A percentile compares a stretch with the other conserved stretches of the same genome.
Conservation (phyloP, 805 yeast species). For the Kazachstania africana region DNA sequence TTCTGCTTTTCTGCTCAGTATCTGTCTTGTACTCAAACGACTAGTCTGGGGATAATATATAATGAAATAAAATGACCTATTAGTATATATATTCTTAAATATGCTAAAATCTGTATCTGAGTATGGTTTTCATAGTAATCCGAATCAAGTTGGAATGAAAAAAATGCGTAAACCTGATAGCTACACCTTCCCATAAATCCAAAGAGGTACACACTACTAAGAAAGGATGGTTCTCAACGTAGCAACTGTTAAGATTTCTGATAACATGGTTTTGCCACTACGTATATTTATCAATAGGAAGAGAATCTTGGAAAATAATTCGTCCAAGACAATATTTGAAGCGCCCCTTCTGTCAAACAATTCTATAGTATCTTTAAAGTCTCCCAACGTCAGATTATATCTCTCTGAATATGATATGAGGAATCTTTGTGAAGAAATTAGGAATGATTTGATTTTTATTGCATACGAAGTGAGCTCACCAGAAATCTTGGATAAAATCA, state of each 20-base stretch:
- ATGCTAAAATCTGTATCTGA: too few relatives aligned
- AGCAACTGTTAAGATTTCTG: conserved; percentile 15
- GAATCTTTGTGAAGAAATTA: conserved; percentile 17
- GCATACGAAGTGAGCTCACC: conserved; percentile 21
- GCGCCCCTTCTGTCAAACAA: conserved; percentile 26
- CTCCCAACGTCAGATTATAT: conserved; percentile 19
- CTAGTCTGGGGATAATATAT: too few relatives aligned
- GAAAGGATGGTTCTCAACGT: conserved; percentile 12
- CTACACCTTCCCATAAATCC: too few relatives aligned
- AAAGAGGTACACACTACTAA: background rate
- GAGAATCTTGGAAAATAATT: conserved; percentile 14
- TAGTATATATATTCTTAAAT: too few relatives aligned
- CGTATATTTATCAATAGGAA: conserved; percentile 22
- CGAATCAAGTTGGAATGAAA: too few relatives aligned
- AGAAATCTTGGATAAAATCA: conserved; percentile 7
- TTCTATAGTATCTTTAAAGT: conserved; percentile 23
- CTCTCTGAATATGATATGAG: conserved; percentile 23
- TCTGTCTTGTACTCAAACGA: too few relatives aligned
- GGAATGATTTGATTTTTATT: conserved; percentile 17
- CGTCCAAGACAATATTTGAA: conserved; percentile 15
- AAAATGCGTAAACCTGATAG: too few relatives aligned
- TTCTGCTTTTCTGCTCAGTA: too few relatives aligned
- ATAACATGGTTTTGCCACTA: conserved; percentile 15
- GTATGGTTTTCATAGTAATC: background rate
- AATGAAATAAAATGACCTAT: too few relatives aligned